Percentiles rank a stretch among this genome's conserved stretches.
Conservation (phyloP, 2,329 filamentous ascomycete species). For the Neofusicoccum ribis region DNA sequence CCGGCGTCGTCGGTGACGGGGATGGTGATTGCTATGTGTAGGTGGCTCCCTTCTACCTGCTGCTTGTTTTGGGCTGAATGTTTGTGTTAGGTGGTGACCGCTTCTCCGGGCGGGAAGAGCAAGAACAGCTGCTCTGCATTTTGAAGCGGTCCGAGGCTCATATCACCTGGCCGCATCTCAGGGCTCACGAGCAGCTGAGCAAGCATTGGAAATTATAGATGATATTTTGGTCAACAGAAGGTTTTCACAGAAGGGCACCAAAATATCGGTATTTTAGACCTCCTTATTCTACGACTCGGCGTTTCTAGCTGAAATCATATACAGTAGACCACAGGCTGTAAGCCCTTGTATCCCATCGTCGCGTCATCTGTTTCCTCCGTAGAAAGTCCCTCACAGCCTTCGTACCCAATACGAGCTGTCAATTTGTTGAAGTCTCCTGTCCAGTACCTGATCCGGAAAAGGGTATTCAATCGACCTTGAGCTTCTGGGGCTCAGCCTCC, state of each 20-base stretch:
- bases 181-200: not conserved
- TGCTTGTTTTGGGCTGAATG: not conserved
- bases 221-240: no score
- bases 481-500: not conserved
- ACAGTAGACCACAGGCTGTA: no score
- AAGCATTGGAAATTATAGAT: not conserved
- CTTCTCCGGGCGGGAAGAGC: conserved; percentile 33
- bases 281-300: no score
- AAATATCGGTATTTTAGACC: no score
- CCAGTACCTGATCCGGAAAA: no score
- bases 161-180: conserved; percentile 6
- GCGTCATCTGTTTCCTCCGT: no score
- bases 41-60: not conserved
- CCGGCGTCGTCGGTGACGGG: not conserved
- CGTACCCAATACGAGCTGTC: no score
- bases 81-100: conserved; percentile 35
- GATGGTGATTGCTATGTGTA: conserved; percentile 10
- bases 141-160: conserved; percentile 26
- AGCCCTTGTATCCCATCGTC: no score
- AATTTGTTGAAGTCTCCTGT: no score
- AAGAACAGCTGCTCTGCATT: conserved; percentile 32
- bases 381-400: no score
- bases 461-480: not conserved
- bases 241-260: no score
- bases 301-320: no score